Conservation (phyloP, 2,329 filamentous ascomycete species). For the Cryoendolithus antarcticus region DNA sequence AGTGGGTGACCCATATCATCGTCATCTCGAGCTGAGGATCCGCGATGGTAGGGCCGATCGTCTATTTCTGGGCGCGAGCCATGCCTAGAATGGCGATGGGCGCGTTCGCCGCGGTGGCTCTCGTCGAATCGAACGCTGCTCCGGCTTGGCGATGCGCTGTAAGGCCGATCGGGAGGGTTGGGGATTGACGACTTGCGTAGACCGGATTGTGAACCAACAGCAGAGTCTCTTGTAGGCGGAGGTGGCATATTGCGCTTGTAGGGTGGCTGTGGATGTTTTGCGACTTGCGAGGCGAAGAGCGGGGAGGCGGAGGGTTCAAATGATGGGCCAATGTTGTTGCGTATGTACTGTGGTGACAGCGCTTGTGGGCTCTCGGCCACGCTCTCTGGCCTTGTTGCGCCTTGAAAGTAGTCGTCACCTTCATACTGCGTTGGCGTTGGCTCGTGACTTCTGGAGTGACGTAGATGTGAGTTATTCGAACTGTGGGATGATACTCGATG, state of each 20-base stretch:
- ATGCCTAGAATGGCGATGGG: constrained; percentile 1
- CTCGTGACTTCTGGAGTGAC: constrained; percentile 31
- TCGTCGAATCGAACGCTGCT: too few species aligned
- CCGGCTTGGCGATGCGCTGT: constrained; percentile 1
- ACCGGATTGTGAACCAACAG: constrained; percentile 1
- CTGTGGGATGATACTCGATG: constrained; percentile 5
- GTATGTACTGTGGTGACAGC: constrained; percentile 9
- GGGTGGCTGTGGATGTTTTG: constrained; percentile 12
- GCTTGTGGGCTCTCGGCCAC: constrained; percentile 10
- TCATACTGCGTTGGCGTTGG: constrained; percentile 25
- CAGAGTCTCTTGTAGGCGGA: constrained; percentile 4
- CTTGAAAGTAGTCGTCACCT: constrained; percentile 9
- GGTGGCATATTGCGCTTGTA: constrained; percentile 1
- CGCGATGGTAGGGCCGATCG: constrained; percentile 1
- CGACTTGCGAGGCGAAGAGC: constrained; percentile 35
- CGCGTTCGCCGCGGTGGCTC: constrained; percentile 1
- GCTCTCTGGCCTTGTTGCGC: constrained; percentile 5
- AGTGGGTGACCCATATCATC: constrained; percentile 3
- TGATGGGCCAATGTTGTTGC: constrained; percentile 15
- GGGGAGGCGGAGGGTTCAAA: constrained; percentile 35
- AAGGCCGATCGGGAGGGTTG: constrained; percentile 1
- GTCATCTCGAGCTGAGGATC: constrained; percentile 4
- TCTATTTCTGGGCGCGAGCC: not conserved
- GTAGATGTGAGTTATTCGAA: constrained; percentile 23
- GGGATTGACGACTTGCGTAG: constrained; percentile 6